Evolutionary conservation across 2,329 filamentous ascomycete genomes (phyloP).

Genomic region (Stenocarpella maydis): DNA sequence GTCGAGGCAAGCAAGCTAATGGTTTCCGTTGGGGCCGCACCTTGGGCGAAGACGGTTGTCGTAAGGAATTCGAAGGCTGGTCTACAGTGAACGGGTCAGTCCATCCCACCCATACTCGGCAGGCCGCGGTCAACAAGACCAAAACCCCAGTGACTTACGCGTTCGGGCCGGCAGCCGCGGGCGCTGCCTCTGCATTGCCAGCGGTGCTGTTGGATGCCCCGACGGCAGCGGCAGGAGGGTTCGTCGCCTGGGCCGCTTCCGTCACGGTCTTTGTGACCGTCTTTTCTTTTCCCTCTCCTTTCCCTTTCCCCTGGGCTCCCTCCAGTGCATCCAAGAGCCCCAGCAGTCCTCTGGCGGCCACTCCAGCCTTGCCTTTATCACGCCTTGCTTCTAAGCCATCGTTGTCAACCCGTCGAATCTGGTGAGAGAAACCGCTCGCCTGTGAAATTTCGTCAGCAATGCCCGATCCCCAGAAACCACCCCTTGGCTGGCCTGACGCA

Average conservation of each 20-base stretch:
- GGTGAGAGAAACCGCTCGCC: slow-evolving; percentile 29
- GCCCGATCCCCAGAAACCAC: not conserved
- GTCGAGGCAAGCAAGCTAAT: slow-evolving; percentile 46
- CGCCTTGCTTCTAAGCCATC: slow-evolving; percentile 20
- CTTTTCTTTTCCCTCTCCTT: not conserved
- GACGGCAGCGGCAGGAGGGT: not conserved
- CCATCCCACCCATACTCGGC: too few species aligned
- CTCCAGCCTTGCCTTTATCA: not conserved
- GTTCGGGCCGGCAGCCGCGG: slow-evolving; percentile 34
- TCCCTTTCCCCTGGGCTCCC: not conserved
- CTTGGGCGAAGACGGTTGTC: slow-evolving; percentile 45
- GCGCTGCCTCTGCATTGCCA: slow-evolving; percentile 30
- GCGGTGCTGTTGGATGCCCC: slow-evolving; percentile 9
- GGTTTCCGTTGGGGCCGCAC: slow-evolving; percentile 45
- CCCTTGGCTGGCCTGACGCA: not conserved
- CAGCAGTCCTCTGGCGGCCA: not conserved
- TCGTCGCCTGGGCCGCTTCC: slow-evolving; percentile 1
- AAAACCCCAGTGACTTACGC: slow-evolving; percentile 10
- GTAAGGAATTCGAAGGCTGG: slow-evolving; percentile 45
- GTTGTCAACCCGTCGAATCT: slow-evolving; percentile 1
- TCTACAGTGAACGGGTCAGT: not conserved
- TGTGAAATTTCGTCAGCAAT: slow-evolving; percentile 22
- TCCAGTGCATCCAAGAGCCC: not conserved
- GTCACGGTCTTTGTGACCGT: slow-evolving; percentile 29
- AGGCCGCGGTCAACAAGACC: not conserved